Base-by-base conservation (phyloP, 2,329 filamentous ascomycete species). In the Talaromyces sp. region DNA sequence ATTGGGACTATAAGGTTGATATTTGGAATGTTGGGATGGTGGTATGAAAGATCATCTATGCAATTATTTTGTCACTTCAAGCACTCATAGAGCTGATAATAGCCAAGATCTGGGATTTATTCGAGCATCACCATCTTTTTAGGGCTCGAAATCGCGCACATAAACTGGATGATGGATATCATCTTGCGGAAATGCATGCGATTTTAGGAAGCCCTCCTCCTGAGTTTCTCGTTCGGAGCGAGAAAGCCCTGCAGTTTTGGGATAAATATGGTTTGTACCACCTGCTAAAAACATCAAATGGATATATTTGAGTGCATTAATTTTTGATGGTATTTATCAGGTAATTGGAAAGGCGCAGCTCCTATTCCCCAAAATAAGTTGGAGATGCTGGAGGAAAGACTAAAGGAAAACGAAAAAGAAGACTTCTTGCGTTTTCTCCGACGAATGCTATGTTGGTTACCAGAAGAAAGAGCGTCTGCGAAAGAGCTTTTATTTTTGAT, bases 1-100 rank as follows among this genome's bases (percentile, higher is more conserved):
- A 74, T 35, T 80, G 75, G 77, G 71, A 72, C 60, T 78, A 76
- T 69, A 70, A 69, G 43, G 72, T 72, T 16, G 78, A 80, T 70
- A 78, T 81, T 60, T 80, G 77, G 78, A 80, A 78, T 67, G 63
- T 80, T 61, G 76, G 75, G 63, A 72, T 76, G 66, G 66, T 81
- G 67, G 74, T 76, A 41, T 59, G 60, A 19, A 37, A 33, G 37
- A 37, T 37, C 9, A 37, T 37, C 8, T 11, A 37, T 27, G 35
- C 11, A 37, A 9, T 37, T 37, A 1, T 2, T 10, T 37, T 9
- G 35, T 37, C 35, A 37, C 35, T 11, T 37, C 9, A 37, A 37
- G 35, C 35, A 37, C 35, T 10, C 8, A 9, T 11, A 11, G 11
- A 37, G 35, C 35, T 37, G 35, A 37, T 37, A 2, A 11, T 11